A percentile compares a stretch with the other conserved stretches of the same genome.
Conservation (phyloP, 148 eudicot species). For the Fagopyrum homotropicum region DNA sequence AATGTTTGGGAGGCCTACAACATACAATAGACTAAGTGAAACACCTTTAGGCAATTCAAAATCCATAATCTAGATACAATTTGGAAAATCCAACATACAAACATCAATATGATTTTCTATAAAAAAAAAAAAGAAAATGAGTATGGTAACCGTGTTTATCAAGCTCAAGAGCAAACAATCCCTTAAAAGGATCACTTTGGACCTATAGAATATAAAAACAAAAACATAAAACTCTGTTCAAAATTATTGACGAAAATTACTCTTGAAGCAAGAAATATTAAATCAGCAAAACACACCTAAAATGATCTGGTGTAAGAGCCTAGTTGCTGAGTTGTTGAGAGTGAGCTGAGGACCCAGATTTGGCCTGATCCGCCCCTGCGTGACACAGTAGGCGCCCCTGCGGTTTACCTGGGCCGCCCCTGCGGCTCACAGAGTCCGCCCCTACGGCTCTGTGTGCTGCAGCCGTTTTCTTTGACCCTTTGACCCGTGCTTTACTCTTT, state of each 20-base stretch:
- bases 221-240: conserved; percentile 2
- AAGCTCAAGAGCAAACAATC: conserved; percentile 82
- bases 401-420: no score
- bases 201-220: conserved; percentile 43
- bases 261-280: no score
- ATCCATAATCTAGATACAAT: conserved; percentile 11
- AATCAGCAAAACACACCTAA: no score
- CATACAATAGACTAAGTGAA: conserved; percentile 23
- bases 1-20: conserved; percentile 43
- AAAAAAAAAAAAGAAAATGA: conserved; percentile 29
- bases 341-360: no score
- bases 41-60: not conserved
- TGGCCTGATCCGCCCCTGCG: no score
- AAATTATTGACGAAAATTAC: not conserved
- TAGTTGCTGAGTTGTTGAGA: no score
- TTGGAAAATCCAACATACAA: not conserved
- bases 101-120: conserved; percentile 72
- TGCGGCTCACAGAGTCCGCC: no score
- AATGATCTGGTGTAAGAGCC: no score
- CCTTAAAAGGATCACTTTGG: conserved; percentile 86
- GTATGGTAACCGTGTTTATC: conserved; percentile 77
- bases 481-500: no score
- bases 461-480: no score
- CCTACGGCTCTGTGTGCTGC: no score
- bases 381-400: no score